Evolutionary conservation across 371 early-diverging fungal species (phyloP).

Genomic region (Mortierella sp.): DNA sequence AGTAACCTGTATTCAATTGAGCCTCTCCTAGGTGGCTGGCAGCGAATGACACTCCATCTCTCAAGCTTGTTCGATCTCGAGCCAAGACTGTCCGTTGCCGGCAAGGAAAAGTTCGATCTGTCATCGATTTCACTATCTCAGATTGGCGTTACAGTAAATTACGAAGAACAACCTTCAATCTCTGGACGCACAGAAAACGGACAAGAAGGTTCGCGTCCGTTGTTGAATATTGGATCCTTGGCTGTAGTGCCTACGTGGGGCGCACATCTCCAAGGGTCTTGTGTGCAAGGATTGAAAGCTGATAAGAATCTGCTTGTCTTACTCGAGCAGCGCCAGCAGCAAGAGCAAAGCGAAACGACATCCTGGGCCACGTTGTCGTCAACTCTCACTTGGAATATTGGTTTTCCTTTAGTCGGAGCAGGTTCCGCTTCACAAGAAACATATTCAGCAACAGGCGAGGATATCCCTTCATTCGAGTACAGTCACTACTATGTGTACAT

Average conservation of each 20-base stretch:
- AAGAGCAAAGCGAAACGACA: not conserved
- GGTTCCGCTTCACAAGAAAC: not conserved
- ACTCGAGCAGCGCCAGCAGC: not conserved
- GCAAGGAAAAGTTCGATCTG: not conserved
- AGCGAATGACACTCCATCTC: slow-evolving; percentile 26
- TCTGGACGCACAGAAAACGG: not conserved
- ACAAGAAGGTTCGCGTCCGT: slow-evolving; percentile 7
- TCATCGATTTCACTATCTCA: slow-evolving; percentile 31
- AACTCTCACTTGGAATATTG: slow-evolving; percentile 37
- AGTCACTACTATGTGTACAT: slow-evolving; percentile 42
- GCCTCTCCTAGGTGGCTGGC: slow-evolving; percentile 33
- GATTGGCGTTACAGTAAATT: slow-evolving; percentile 36
- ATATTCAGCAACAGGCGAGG: not conserved
- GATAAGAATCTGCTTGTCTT: not conserved
- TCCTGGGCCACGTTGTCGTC: slow-evolving; percentile 18
- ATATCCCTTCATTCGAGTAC: slow-evolving; percentile 26
- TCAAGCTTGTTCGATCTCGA: slow-evolving; percentile 15
- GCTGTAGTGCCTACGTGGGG: slow-evolving; percentile 29
- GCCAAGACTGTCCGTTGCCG: too few species aligned
- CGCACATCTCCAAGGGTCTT: slow-evolving; percentile 11
- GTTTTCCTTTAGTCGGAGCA: slow-evolving; percentile 12
- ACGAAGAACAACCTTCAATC: not conserved
- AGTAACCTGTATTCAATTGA: slow-evolving; percentile 18
- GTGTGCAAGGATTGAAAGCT: slow-evolving; percentile 14
- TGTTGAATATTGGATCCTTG: slow-evolving; percentile 38